These are phyloP conservation scores for Helminthosporium solani DNA, from an alignment of 2,329 filamentous ascomycete species.

Conservation along the genomic window DNA sequence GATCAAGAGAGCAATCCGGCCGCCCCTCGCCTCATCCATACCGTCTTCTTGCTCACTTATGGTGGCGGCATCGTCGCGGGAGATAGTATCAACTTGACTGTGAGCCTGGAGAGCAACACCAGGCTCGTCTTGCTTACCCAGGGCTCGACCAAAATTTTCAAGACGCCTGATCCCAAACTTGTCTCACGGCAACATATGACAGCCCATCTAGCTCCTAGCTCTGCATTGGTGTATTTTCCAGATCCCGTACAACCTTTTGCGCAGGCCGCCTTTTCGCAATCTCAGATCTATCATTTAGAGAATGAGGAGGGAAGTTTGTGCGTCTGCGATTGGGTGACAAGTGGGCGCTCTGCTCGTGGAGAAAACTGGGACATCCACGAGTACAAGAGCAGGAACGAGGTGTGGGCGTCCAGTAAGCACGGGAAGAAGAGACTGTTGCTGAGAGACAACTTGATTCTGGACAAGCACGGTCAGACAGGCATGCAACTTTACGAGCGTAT, in stretches of 20 bases:
- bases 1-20: slow-evolving; percentile 22
- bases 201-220: slow-evolving; percentile 49
- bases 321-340: slow-evolving; percentile 90
- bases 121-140: slow-evolving; percentile 63
- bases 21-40: slow-evolving; percentile 58
- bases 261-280: slow-evolving; percentile 79
- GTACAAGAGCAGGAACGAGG: slow-evolving; percentile 84
- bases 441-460: slow-evolving; percentile 80
- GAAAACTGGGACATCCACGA: slow-evolving; percentile 82
- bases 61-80: slow-evolving; percentile 90
- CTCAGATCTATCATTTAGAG: slow-evolving; percentile 68
- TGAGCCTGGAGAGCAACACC: slow-evolving; percentile 64
- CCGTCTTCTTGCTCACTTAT: slow-evolving; percentile 90
- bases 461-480: slow-evolving; percentile 47
- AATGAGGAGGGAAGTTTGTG: slow-evolving; percentile 63
- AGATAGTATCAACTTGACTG: slow-evolving; percentile 73
- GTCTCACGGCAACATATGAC: slow-evolving; percentile 52
- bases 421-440: slow-evolving; percentile 65
- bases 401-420: slow-evolving; percentile 58
- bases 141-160: slow-evolving; percentile 96
- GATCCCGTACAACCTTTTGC: slow-evolving; percentile 93
- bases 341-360: slow-evolving; percentile 78
- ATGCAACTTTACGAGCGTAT: slow-evolving; percentile 55
- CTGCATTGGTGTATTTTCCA: slow-evolving; percentile 67
- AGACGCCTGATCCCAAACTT: slow-evolving; percentile 58